Percentiles rank a stretch among this genome's conserved stretches.
Evolutionary conservation across 352 stramenopile species (phyloP).

Genomic region (Thraustotheca clavata): DNA sequence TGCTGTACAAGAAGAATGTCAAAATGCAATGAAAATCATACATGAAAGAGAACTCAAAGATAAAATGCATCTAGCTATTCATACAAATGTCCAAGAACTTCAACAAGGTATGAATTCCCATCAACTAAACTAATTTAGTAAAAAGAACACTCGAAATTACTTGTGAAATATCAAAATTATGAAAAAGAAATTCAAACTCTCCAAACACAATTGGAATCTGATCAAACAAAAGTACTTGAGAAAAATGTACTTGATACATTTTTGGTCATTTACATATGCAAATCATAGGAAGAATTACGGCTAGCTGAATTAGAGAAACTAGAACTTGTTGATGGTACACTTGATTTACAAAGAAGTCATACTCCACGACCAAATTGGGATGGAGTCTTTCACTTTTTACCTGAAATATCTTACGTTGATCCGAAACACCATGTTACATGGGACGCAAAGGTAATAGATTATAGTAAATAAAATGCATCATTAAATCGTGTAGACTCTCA

Average conservation of each 20-base stretch:
- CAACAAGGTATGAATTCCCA: slow-evolving; percentile 4
- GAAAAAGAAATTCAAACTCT: slow-evolving; percentile 14
- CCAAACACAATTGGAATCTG: background rate
- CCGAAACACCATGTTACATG: background rate
- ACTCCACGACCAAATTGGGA: slow-evolving; percentile 61
- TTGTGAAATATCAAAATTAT: too few relatives aligned
- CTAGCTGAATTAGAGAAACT: background rate
- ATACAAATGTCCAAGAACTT: slow-evolving; percentile 22
- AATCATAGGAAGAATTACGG: background rate
- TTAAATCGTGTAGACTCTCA: slow-evolving; percentile 3
- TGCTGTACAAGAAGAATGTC: slow-evolving; percentile 2
- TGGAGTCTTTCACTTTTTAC: slow-evolving; percentile 43
- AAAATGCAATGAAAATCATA: slow-evolving; percentile 24
- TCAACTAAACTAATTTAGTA: too few relatives aligned
- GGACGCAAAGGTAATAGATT: background rate
- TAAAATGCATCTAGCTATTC: slow-evolving; percentile 29
- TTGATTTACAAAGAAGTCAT: slow-evolving; percentile 38
- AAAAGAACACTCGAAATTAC: too few relatives aligned
- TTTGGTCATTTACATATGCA: too few relatives aligned
- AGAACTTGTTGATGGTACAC: slow-evolving; percentile 6
- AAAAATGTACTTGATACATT: background rate
- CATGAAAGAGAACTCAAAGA: slow-evolving; percentile 36
- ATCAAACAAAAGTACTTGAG: background rate
- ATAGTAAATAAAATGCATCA: slow-evolving; percentile 5
- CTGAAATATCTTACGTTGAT: slow-evolving; percentile 38